A percentile compares a stretch with the other conserved stretches of the same genome.
Conservation (phyloP, 176 grass and related monocot genomes). For the Hordeum vulgare region MorexV3_pseudomolecules_assembly NC_058519.1:567665633-567666132, state of each 20-base stretch:
- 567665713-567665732: neutral
- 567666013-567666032: neutral
- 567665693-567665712: neutral
- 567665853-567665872: neutral
- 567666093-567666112: neutral
- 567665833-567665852: neutral
- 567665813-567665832: neutral
- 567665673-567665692: neutral
- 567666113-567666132: slow-evolving; percentile 48
- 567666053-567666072: neutral
- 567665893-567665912: neutral
- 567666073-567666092: neutral
- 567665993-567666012: slow-evolving; percentile 16
- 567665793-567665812: neutral
- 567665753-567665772: neutral
- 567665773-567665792: neutral
- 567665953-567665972: neutral
- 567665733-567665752: neutral
- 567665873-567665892: neutral
- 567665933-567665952: no score
- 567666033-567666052: neutral
- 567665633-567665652: neutral
- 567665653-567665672: neutral
- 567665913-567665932: no score
- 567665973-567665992: neutral